Conservation (phyloP, 768 basidiomycete species). For the Podaxis sp. region DNA sequence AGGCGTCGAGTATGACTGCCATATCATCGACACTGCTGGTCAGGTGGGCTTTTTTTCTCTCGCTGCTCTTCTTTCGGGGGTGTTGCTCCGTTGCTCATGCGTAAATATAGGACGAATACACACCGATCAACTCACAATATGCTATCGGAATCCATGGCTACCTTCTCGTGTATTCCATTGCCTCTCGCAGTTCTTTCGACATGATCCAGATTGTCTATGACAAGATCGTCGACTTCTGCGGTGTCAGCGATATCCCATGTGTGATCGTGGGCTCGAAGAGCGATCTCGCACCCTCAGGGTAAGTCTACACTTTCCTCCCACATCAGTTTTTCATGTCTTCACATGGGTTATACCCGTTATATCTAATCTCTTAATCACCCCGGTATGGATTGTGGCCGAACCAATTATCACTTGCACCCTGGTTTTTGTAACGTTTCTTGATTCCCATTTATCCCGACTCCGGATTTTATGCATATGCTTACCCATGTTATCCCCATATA, state of each 20-base stretch:
- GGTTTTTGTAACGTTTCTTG: conserved; percentile 23
- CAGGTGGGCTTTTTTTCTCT: conserved; percentile 56
- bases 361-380: conserved; percentile 17
- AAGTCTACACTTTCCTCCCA: conserved; percentile 26
- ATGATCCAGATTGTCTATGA: conserved; percentile 95
- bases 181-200: conserved; percentile 86
- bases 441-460: no score
- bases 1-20: conserved; percentile 91
- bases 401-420: conserved; percentile 19
- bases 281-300: conserved; percentile 73
- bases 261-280: conserved; percentile 93
- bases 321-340: conserved; percentile 2
- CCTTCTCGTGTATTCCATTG: conserved; percentile 93
- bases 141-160: conserved; percentile 98
- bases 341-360: neutral
- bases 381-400: no score
- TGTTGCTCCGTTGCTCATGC: neutral
- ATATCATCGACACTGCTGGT: conserved; percentile 97
- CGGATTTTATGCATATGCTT: conserved; percentile 16
- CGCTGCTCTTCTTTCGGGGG: neutral
- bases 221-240: conserved; percentile 93
- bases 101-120: conserved; percentile 80
- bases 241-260: conserved; percentile 82
- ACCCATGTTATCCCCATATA: conserved; percentile 5
- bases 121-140: conserved; percentile 89